Base-by-base conservation (phyloP, 805 yeast genomes). In the Ogataea trehalophila region DNA sequence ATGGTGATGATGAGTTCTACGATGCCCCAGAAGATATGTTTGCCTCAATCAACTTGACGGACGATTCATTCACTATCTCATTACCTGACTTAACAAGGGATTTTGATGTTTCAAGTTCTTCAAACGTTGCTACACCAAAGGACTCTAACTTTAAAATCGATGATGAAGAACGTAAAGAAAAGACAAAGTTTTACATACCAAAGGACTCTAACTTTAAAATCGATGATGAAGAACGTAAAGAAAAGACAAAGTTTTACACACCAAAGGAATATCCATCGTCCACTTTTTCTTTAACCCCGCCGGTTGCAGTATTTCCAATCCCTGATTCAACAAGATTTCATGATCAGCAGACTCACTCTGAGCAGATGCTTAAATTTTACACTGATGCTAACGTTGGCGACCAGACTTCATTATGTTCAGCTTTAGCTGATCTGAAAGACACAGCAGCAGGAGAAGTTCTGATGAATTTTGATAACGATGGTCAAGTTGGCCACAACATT, bases 381-480 rank as follows among this genome's bases (percentile, higher is more conserved):
- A 13, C 22, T 37, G 33, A 20, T 20, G 33, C 36, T 6, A 39
- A 45, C 26, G 35, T 38, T 18, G 47, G 39, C 2, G 55, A 55
- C 23, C 46, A 49, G 14, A 58, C 60, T 4, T 58, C 66, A 11
- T 31, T 63, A 4, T 60, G 66, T 37, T 63, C 66, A 4, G 66
- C 65, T 2, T 39, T 61, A 7, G 46, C 54, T 38, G 59, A 60
- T 37, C 45, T 54, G 17, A 46, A 39, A 34, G 55, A 53, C 37
- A 54, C 54, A 5, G 40, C 58, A 2, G 51, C 50, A 11, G 65
- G 58, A 6, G 55, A 56, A n/a, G 45, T 57, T 13, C 31, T 59
- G 13, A 45, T 54, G 13, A 47, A 45, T 13, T 51, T 51, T 8
- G 37, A 51, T 46, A 45, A 50, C 33, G 53, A 53, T 13, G 50